Conservation (phyloP, 768 basidiomycete genomes). For the Pholiota microspora region DNA sequence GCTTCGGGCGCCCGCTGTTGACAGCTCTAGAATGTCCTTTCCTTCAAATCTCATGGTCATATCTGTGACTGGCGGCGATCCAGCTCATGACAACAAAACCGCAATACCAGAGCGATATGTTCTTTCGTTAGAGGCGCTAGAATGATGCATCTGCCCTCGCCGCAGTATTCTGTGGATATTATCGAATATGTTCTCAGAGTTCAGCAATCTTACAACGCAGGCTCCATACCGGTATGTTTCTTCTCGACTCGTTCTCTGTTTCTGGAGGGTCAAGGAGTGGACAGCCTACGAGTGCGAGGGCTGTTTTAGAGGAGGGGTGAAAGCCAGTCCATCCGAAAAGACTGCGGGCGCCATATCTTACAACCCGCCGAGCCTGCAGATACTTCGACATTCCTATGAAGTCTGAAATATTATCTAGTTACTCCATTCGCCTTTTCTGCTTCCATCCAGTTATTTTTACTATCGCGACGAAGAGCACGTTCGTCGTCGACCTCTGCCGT, state of each 20-base stretch:
- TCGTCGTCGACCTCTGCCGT: background rate
- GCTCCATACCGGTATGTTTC: background rate
- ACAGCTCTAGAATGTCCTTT: background rate
- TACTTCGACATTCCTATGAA: background rate
- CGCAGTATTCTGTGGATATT: background rate
- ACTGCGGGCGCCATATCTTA: background rate
- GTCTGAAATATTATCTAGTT: background rate
- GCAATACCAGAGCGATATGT: background rate
- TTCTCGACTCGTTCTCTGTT: background rate
- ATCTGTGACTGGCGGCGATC: background rate
- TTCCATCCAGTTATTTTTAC: background rate
- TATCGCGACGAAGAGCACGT: background rate
- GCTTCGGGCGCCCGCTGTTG: background rate
- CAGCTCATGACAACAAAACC: background rate
- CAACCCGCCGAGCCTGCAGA: background rate
- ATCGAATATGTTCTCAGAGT: background rate
- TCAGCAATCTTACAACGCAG: background rate
- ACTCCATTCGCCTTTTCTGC: background rate
- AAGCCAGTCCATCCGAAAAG: background rate
- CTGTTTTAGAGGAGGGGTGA: background rate
- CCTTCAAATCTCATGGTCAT: background rate
- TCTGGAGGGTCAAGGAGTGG: no score
- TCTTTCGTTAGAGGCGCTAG: background rate
- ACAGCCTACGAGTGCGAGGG: background rate
- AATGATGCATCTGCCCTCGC: background rate